Evolutionary conservation across 768 basidiomycete species (phyloP).

Genomic region (Tremella fuciformis): DNA sequence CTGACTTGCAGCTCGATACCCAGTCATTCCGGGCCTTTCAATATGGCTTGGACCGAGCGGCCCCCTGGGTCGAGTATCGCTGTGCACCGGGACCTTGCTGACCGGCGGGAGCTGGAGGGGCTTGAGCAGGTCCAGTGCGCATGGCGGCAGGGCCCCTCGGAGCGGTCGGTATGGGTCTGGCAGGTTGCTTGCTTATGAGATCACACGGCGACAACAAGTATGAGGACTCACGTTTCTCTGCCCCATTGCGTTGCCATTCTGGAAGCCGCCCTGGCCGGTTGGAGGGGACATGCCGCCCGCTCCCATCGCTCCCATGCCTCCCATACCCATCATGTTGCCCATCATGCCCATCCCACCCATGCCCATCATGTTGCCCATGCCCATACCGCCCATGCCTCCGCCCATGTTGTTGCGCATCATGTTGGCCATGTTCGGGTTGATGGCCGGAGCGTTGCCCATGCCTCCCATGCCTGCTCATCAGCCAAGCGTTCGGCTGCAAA

Average conservation of each 20-base stretch:
- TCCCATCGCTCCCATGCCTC: conserved; percentile 20
- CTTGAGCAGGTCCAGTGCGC: conserved; percentile 26
- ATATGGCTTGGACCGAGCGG: conserved; percentile 47
- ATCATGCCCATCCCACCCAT: conserved; percentile 38
- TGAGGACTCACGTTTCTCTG: conserved; percentile 7
- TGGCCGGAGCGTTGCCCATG: conserved; percentile 44
- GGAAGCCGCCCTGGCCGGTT: conserved; percentile 10
- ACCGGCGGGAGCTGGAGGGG: conserved; percentile 9
- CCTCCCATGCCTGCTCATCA: conserved; percentile 33
- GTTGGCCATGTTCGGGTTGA: conserved; percentile 44
- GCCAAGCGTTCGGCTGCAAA: conserved; percentile 33
- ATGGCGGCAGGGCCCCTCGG: conserved; percentile 51
- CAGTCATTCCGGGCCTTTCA: no score
- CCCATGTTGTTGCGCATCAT: conserved; percentile 34
- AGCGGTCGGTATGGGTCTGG: conserved; percentile 40
- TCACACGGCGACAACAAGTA: no score
- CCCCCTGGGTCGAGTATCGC: conserved; percentile 49
- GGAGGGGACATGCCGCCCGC: conserved; percentile 11
- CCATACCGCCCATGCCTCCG: conserved; percentile 41
- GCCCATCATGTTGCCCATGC: conserved; percentile 52
- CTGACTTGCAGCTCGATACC: no score
- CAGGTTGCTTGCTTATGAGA: conserved; percentile 7
- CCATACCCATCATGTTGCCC: conserved; percentile 22
- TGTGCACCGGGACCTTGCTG: conserved; percentile 36
- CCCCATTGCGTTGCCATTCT: conserved; percentile 1